phyloP scores from a whole-genome alignment of 2,329 filamentous ascomycete genomes.

The Phaeosphaeria sp. region DNA sequence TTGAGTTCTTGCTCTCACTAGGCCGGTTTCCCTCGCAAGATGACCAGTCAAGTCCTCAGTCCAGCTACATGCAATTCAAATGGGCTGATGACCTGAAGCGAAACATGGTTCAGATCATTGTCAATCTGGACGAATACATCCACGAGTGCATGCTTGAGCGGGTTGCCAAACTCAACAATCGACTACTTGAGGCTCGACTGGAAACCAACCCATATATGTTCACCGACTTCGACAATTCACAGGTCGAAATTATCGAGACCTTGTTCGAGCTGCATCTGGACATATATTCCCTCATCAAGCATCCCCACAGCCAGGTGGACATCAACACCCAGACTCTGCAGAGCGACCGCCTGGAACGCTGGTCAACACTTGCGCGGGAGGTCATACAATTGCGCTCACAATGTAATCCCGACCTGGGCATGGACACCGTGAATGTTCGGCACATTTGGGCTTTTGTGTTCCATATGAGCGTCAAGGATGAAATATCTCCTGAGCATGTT shows the following conservation, averaged over 20 bases:
- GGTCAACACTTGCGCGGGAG: constrained; percentile 65
- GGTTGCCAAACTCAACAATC: constrained; percentile 34
- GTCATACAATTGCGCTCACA: constrained; percentile 54
- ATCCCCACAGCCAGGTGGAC: constrained; percentile 64
- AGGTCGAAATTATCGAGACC: constrained; percentile 63
- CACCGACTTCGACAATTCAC: constrained; percentile 41
- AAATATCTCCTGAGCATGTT: constrained; percentile 65
- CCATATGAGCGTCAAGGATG: constrained; percentile 64
- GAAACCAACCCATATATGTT: constrained; percentile 25
- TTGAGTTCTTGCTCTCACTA: constrained; percentile 59
- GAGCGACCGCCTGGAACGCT: constrained; percentile 65
- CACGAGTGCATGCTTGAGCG: constrained; percentile 51
- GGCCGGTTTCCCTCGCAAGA: constrained; percentile 29
- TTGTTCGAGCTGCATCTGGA: constrained; percentile 74
- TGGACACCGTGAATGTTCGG: constrained; percentile 60
- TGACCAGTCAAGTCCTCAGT: constrained; percentile 32
- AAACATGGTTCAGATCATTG: constrained; percentile 59
- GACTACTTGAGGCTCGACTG: constrained; percentile 30
- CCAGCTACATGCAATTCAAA: constrained; percentile 60
- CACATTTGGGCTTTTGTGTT: constrained; percentile 73
- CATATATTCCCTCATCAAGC: constrained; percentile 68
- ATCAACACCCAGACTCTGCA: constrained; percentile 60
- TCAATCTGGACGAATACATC: constrained; percentile 62
- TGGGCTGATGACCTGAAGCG: constrained; percentile 66
- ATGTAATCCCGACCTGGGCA: constrained; percentile 23